Percentiles rank a stretch among this genome's conserved stretches.
Evolutionary conservation across 2,329 filamentous ascomycete species (phyloP).

Genomic region (Aspergillus fructus): DNA sequence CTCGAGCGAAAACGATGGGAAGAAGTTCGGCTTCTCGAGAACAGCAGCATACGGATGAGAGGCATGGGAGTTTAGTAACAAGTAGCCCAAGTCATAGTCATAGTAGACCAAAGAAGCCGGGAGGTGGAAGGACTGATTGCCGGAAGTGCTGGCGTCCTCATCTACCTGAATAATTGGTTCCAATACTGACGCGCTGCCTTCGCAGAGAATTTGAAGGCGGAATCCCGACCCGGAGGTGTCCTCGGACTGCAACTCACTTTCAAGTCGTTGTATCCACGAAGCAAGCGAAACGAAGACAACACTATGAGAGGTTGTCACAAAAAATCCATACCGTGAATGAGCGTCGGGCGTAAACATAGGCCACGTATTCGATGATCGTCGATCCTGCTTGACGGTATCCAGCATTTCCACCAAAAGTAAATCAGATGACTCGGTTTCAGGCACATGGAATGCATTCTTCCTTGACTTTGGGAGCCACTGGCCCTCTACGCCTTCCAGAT

Average conservation of each 20-base stretch:
- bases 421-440: conserved; percentile 42
- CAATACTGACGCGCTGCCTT: conserved; percentile 50
- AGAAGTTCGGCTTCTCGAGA: conserved; percentile 49
- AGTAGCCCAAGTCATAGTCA: conserved; percentile 58
- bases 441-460: conserved; percentile 42
- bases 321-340: conserved; percentile 58
- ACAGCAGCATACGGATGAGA: conserved; percentile 52
- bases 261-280: conserved; percentile 57
- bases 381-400: conserved; percentile 36
- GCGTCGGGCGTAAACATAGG: conserved; percentile 59
- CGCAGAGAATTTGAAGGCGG: conserved; percentile 56
- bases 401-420: conserved; percentile 47
- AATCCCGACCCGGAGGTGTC: conserved; percentile 55
- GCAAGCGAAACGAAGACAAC: conserved; percentile 57
- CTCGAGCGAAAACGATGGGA: conserved; percentile 29
- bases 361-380: conserved; percentile 36
- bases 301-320: conserved; percentile 55
- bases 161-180: conserved; percentile 48
- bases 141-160: conserved; percentile 24
- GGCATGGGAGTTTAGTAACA: conserved; percentile 52
- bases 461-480: conserved; percentile 59
- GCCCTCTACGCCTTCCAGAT: conserved; percentile 61
- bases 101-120: conserved; percentile 54
- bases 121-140: conserved; percentile 34
- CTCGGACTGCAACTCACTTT: conserved; percentile 55